Base-by-base conservation (phyloP, 1,139 yeast species). In the Eremothecium gossypii region DNA sequence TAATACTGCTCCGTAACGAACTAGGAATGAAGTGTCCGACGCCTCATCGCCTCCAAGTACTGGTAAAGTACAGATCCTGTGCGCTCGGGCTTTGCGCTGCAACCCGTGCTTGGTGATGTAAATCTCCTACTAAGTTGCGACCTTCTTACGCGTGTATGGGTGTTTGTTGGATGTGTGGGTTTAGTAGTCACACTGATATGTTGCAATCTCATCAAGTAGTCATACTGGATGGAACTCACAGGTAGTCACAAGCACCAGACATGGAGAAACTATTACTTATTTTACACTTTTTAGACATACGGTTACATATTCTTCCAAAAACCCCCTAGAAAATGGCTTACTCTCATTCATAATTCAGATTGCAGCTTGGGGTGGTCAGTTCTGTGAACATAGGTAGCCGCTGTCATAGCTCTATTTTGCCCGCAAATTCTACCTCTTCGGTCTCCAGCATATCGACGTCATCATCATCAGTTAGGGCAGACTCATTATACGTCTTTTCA, bases 1-100 rank as follows among this genome's bases (percentile, higher is more conserved):
- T 68, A 61, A 57, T 65, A 66, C 85, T 77, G 89, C 91, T 83
- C 93, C 83, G 93, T 82, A 54, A 50, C 34, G 59, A 51, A 13
- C 36, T 39, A 33, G 41, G 37, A 27, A 34, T 34, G 29, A 34
- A 23, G 14, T 23, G n/a, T 5, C 11, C 31, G 13, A 29, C 11
- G 13, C 6, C 13, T 29, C 13, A 29, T 29, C 31, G 11, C 31
- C 5, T 29, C 31, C 11, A 29, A 29, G 31, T 17, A 17, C 23
- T 17, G 23, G 23, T 17, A 17, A 17, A 17, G 23, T 17, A 17
- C 23, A 17, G 23, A 17, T 17, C 23, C 23, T 17, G 23, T 17
- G 23, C 23, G 23, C 34, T 20, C 14, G n/a, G 34, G 34, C 13
- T 29, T 6, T 11, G 31, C 5, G 31, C 13, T 32, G 23, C 3